phyloP scores from a whole-genome alignment of 371 early-diverging fungal genomes.

The Nematocida ausubeli region DNA sequence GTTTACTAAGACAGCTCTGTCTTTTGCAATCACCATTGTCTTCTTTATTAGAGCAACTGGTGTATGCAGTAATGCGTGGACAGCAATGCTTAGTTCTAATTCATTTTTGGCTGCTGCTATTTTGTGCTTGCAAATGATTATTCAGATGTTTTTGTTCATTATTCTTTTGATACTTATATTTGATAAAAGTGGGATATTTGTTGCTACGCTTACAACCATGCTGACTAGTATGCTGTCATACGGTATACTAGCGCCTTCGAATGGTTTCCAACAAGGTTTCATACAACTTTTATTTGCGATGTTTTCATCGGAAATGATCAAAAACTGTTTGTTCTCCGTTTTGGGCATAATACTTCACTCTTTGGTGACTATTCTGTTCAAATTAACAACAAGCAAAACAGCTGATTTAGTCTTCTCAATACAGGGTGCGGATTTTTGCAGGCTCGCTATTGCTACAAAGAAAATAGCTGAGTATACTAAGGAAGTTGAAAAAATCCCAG shows the following conservation, averaged over 20 bases:
- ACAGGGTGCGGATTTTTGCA: background rate
- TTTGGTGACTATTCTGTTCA: background rate
- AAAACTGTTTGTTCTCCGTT: background rate
- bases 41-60: conserved; percentile 9
- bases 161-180: conserved; percentile 20
- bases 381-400: background rate
- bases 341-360: background rate
- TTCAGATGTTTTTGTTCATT: background rate
- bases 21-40: background rate
- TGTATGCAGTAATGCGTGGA: background rate
- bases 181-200: background rate
- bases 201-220: background rate
- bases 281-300: background rate
- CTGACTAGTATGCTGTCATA: background rate
- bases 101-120: background rate
- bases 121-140: background rate
- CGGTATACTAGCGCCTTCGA: background rate
- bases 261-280: background rate
- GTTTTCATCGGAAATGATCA: background rate
- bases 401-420: background rate
- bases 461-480: background rate
- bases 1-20: background rate
- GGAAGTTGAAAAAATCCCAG: background rate
- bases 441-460: background rate
- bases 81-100: background rate